These are phyloP conservation scores for Carallia pectinifolia DNA, from an alignment of 345 rosid genomes.

Conservation along the genomic window DNA sequence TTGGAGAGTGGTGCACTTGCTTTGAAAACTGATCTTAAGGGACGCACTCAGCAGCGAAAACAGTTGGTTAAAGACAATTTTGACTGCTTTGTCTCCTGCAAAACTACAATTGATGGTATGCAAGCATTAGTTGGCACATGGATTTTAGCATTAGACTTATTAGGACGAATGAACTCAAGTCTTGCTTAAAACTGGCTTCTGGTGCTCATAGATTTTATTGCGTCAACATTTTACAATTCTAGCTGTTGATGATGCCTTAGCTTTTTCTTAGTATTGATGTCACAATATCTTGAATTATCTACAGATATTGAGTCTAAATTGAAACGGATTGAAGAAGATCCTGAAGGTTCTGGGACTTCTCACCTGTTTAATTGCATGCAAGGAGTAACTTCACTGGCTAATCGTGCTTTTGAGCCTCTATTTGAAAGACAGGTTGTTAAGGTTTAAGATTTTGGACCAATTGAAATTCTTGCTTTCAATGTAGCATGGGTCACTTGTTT, in stretches of 20 bases:
- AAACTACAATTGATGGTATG: slow-evolving; percentile 97
- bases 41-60: slow-evolving; percentile 87
- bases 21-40: slow-evolving; percentile 89
- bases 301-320: slow-evolving; percentile 93
- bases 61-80: slow-evolving; percentile 96
- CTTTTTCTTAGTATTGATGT: slow-evolving; percentile 21
- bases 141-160: slow-evolving; percentile 14
- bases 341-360: slow-evolving; percentile 94
- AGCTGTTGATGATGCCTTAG: background rate
- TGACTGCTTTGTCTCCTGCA: slow-evolving; percentile 99
- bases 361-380: slow-evolving; percentile 77
- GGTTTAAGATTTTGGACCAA: slow-evolving; percentile 9
- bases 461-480: slow-evolving; percentile 6
- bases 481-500: background rate
- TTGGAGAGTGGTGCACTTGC: slow-evolving; percentile 93
- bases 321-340: slow-evolving; percentile 93
- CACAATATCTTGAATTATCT: slow-evolving; percentile 15
- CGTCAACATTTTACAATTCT: background rate
- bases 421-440: slow-evolving; percentile 94
- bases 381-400: slow-evolving; percentile 76
- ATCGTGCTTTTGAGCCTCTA: slow-evolving; percentile 85
- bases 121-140: slow-evolving; percentile 14
- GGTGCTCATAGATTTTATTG: slow-evolving; percentile 8
- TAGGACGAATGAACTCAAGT: slow-evolving; percentile 8
- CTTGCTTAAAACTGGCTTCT: slow-evolving; percentile 12